phyloP scores from a whole-genome alignment of 352 stramenopile species.

The Peronospora belbahrii region DNA sequence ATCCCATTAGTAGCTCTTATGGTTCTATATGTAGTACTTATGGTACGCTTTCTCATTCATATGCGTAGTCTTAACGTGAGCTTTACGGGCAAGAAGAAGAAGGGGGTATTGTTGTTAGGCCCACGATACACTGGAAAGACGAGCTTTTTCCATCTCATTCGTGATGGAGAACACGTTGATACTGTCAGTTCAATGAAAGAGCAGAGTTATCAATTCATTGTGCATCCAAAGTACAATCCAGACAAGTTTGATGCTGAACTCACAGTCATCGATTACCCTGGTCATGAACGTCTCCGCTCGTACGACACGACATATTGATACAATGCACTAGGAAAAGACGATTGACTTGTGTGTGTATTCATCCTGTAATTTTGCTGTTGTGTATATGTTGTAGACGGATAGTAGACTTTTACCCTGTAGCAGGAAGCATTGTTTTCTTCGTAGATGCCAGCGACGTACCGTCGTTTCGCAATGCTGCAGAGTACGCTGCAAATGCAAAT shows the following conservation, averaged over 20 bases:
- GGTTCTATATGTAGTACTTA: conserved; percentile 47
- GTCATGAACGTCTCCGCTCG: conserved; percentile 72
- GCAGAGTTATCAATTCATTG: conserved; percentile 49
- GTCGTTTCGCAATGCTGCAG: conserved; percentile 70
- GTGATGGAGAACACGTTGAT: conserved; percentile 51
- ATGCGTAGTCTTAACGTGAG: conserved; percentile 55
- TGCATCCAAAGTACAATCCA: conserved; percentile 61
- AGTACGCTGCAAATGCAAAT: conserved; percentile 35
- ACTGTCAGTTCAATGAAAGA: conserved; percentile 86
- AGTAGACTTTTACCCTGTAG: conserved; percentile 65
- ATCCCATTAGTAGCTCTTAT: conserved; percentile 35
- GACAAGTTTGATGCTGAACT: conserved; percentile 64
- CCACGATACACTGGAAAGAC: conserved; percentile 71
- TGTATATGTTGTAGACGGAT: conserved; percentile 46
- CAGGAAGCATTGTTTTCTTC: conserved; percentile 66
- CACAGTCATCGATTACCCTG: conserved; percentile 73
- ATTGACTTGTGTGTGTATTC: not conserved
- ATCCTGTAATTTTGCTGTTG: not conserved
- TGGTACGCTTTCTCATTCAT: conserved; percentile 56
- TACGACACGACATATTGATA: conserved; percentile 21
- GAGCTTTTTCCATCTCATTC: conserved; percentile 72
- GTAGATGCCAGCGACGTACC: conserved; percentile 55
- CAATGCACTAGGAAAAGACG: not conserved
- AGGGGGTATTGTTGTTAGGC: conserved; percentile 62
- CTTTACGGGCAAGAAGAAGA: conserved; percentile 65